Conservation (phyloP, 495 filamentous ascomycete genomes). For the Penicillium psychrofluorescens region DNA sequence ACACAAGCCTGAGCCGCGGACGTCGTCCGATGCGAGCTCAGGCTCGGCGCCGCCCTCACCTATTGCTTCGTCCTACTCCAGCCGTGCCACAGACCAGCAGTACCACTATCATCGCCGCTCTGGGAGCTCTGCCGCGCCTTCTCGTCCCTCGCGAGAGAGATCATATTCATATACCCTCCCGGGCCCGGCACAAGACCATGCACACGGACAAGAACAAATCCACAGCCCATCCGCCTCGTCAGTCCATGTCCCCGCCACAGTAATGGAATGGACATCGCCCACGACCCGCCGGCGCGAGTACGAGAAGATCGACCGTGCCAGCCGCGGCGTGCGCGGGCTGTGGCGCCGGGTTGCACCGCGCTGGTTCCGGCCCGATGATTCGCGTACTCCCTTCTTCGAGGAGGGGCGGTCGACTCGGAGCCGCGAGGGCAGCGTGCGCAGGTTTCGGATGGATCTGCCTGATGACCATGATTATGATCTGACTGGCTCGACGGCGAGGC, state of each 20-base stretch:
- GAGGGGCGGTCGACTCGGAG: slow-evolving; percentile 31
- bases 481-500: too few species aligned
- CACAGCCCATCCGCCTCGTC: slow-evolving; percentile 16
- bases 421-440: slow-evolving; percentile 40
- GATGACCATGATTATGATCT: slow-evolving; percentile 12
- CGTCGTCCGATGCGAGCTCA: slow-evolving; percentile 9
- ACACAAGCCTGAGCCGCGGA: slow-evolving; percentile 5
- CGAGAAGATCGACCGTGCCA: slow-evolving; percentile 43
- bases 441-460: slow-evolving; percentile 43
- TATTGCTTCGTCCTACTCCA: slow-evolving; percentile 9
- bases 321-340: slow-evolving; percentile 35
- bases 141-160: slow-evolving; percentile 8
- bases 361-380: slow-evolving; percentile 28
- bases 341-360: slow-evolving; percentile 37
- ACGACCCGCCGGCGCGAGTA: slow-evolving; percentile 42
- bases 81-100: neutral
- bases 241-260: slow-evolving; percentile 32
- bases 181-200: too few species aligned
- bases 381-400: slow-evolving; percentile 34
- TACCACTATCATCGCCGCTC: neutral
- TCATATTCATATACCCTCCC: neutral
- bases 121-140: slow-evolving; percentile 4
- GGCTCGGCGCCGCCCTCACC: slow-evolving; percentile 17
- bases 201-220: neutral
- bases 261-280: slow-evolving; percentile 44